These are phyloP conservation scores for Sordaria brevicollis DNA, from an alignment of 495 filamentous ascomycete genomes.

Conservation along the genomic window DNA sequence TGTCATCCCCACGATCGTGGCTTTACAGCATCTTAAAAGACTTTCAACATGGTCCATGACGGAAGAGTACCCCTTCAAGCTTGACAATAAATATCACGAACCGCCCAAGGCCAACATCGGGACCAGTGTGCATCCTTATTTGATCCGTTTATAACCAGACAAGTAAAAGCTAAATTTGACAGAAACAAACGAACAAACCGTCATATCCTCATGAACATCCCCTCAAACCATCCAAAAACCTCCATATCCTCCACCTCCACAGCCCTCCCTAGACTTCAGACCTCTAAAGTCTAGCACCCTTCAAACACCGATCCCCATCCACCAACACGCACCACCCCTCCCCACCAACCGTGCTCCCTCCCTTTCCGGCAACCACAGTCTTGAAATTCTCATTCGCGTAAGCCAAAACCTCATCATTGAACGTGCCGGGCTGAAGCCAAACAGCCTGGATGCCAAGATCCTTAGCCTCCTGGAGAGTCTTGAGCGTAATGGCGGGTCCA, in stretches of 20 bases:
- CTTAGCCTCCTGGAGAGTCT: slow-evolving; percentile 69
- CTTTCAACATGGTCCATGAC: no score
- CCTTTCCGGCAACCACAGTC: slow-evolving; percentile 59
- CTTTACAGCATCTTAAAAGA: no score
- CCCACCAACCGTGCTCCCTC: slow-evolving; percentile 42
- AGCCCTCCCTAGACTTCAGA: not conserved
- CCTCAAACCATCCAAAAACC: not conserved
- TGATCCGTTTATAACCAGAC: no score
- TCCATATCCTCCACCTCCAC: not conserved
- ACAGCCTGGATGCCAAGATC: slow-evolving; percentile 67
- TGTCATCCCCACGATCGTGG: no score
- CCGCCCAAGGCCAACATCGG: no score
- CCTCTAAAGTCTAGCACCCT: slow-evolving; percentile 42
- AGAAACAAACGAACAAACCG: not conserved
- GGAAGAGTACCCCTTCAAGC: no score
- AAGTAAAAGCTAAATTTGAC: no score
- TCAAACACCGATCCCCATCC: slow-evolving; percentile 67
- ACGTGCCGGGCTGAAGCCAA: slow-evolving; percentile 89
- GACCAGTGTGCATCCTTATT: no score
- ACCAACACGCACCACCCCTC: slow-evolving; percentile 92
- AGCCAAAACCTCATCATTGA: slow-evolving; percentile 58
- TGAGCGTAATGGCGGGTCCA: slow-evolving; percentile 60
- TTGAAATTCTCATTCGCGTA: slow-evolving; percentile 57
- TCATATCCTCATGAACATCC: not conserved
- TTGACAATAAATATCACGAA: no score